phyloP scores from a whole-genome alignment of 768 basidiomycete genomes.

The Suillus clintonianus region DNA sequence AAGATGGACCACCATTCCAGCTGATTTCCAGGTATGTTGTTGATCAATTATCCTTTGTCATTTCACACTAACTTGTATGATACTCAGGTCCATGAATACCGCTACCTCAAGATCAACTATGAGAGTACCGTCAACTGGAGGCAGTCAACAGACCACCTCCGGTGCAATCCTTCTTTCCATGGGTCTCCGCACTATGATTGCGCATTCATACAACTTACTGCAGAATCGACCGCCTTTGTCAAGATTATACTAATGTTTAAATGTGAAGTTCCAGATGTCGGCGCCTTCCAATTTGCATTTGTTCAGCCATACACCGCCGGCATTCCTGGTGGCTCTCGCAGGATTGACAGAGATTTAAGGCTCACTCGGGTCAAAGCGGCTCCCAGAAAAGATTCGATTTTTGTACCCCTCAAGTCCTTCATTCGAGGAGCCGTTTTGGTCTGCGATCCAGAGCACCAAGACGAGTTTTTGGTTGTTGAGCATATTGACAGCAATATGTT shows the following conservation, averaged over 20 bases:
- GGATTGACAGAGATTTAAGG: slow-evolving; percentile 24
- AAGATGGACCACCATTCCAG: neutral
- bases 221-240: slow-evolving; percentile 9
- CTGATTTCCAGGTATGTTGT: neutral
- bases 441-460: slow-evolving; percentile 15
- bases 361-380: slow-evolving; percentile 12
- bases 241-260: slow-evolving; percentile 24
- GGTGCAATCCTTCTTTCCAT: slow-evolving; percentile 33
- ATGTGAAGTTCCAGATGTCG: slow-evolving; percentile 10
- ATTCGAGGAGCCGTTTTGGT: slow-evolving; percentile 15
- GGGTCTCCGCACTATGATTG: slow-evolving; percentile 24
- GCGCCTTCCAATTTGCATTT: slow-evolving; percentile 16
- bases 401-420: slow-evolving; percentile 23
- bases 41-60: neutral
- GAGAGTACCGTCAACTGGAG: slow-evolving; percentile 30
- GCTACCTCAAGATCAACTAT: slow-evolving; percentile 29
- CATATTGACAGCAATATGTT: slow-evolving; percentile 33
- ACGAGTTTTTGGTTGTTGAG: slow-evolving; percentile 29
- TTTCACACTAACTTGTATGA: neutral
- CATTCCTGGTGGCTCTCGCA: neutral
- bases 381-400: slow-evolving; percentile 6
- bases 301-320: slow-evolving; percentile 20
- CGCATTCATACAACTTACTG: slow-evolving; percentile 21
- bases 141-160: slow-evolving; percentile 26
- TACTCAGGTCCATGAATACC: slow-evolving; percentile 23